Evolutionary conservation across 2,329 filamentous ascomycete species (phyloP).

Genomic region (Fusarium citri): DNA sequence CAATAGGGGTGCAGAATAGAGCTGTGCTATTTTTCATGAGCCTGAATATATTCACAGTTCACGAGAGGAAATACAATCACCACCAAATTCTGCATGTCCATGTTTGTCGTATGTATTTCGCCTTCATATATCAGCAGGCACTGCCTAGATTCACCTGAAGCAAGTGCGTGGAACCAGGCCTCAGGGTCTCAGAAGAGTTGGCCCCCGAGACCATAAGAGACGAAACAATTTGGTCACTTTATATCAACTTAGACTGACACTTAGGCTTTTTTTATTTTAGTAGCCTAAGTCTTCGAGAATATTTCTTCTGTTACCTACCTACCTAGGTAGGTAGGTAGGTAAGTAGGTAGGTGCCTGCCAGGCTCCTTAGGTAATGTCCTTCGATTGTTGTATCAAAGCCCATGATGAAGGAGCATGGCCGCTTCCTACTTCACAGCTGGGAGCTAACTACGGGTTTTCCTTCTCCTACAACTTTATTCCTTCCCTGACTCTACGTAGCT

Average conservation of each 20-base stretch:
- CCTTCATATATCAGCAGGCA: not conserved
- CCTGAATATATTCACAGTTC: not conserved
- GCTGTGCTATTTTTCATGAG: not conserved
- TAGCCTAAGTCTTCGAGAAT: too few species aligned
- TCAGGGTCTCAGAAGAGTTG: too few species aligned
- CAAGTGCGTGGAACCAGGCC: not conserved
- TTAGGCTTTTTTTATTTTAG: too few species aligned
- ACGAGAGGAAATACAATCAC: not conserved
- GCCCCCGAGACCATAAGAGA: too few species aligned
- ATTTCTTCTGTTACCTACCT: too few species aligned
- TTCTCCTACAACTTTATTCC: not conserved
- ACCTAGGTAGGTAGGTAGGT: too few species aligned
- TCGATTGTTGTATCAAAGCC: not conserved
- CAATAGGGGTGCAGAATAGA: slow-evolving; percentile 4
- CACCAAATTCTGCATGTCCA: not conserved
- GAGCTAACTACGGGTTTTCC: not conserved
- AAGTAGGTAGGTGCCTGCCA: too few species aligned
- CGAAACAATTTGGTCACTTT: too few species aligned
- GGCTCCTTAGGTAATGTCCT: not conserved
- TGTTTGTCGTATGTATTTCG: not conserved
- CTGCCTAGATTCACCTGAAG: not conserved
- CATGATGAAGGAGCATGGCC: not conserved
- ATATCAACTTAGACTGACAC: too few species aligned
- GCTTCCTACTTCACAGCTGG: not conserved
- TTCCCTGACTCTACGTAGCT: not conserved